Base-by-base conservation (phyloP, 129 eudicot genomes). In the Tagetes patula region DNA sequence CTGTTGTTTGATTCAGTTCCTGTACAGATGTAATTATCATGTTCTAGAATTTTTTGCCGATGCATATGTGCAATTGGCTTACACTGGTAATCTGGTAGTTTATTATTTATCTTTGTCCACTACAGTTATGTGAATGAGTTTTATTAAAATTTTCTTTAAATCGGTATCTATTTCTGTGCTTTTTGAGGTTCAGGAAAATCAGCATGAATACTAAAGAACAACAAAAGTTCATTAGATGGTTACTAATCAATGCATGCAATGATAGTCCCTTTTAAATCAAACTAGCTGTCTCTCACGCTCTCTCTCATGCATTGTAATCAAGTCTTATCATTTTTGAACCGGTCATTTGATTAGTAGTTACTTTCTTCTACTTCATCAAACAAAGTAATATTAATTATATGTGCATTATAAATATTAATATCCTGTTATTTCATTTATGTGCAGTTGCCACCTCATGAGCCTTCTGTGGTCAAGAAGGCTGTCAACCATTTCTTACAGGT, bases 401-500 rank as follows among this genome's bases (percentile, higher is more conserved):
- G n/a, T 32, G 37, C 7, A 55, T 39, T 2, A 5, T 52, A 52
- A 12, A 41, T 68, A 59, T 38, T 10, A 6, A 20, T 46, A 45
- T 79, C 37, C 20, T 46, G 47, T 74, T 33, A 30, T 56, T 62
- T 58, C 81, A 60, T 81, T 50, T 31, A 36, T 64, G 60, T 83
- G 85, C 89, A 92, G 97, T 83, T 92, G 72, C 92, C 93, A 61
- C 97, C 99, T 50, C 96, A 95, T 75, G 97, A 95, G 58, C 91
- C 99, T 82, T 79, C 81, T 30, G 97, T 95, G 50, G 97, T 95
- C 49, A 85, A 75, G 80, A 85, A 79, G 76, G 99, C 99, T 45
- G 94, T 95, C 73, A 95, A 95, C 82, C 99, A 95, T 84, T 95
- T 90, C 71, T 77, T 95, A 73, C 97, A 87, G 96, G 98, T 93